Base-by-base conservation (phyloP, 768 basidiomycete species). In the Mycena vitilis region DNA sequence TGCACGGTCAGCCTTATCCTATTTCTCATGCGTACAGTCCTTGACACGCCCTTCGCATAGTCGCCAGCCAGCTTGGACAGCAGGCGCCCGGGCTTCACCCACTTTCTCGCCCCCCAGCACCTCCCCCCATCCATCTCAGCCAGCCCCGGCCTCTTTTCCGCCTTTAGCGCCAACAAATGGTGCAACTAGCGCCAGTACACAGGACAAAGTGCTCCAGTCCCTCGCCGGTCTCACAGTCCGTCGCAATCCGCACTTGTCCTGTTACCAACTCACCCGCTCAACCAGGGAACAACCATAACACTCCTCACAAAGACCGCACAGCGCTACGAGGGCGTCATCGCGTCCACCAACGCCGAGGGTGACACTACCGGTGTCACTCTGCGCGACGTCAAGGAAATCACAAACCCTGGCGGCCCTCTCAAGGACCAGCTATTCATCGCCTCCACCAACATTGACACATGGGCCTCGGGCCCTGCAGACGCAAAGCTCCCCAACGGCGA, bases 371-470 rank as follows among this genome's bases (percentile, higher is more conserved):
- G 94, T 53, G 87, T 94, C 60, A 89, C 89, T 10, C 85, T 95
- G 69, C 91, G 89, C 75, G 91, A 95, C 78, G 91, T 87, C 75
- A 91, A 89, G 80, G 93, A 95, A 70, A 80, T 94, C 60, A 82
- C 86, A 16, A 84, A 80, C 66, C 88, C 90, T 11, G 90, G 88
- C 55, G 86, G 87, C 1, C 87, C 94, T 37, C 84, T 92, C 68
- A 92, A 89, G 78, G 93, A 94, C 56, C 79, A 82, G 11, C 72
- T 91, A 52, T 93, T 93, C 78, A 84, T 95, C 69, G 85, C 91
- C 30, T 86, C 89, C 13, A 85, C 88, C 65, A 93, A 90, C 77
- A 93, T 95, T 76, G 91, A 92, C 34, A 81, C 76, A 49, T 95
- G 90, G 87, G 80, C 87, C 37, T 91, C 92, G 6, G 91, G 91